Percentiles rank a stretch among this genome's conserved stretches.
These are phyloP conservation scores for Xylaria sp. DNA, from an alignment of 2,329 filamentous ascomycete genomes.

Conservation along the genomic window DNA sequence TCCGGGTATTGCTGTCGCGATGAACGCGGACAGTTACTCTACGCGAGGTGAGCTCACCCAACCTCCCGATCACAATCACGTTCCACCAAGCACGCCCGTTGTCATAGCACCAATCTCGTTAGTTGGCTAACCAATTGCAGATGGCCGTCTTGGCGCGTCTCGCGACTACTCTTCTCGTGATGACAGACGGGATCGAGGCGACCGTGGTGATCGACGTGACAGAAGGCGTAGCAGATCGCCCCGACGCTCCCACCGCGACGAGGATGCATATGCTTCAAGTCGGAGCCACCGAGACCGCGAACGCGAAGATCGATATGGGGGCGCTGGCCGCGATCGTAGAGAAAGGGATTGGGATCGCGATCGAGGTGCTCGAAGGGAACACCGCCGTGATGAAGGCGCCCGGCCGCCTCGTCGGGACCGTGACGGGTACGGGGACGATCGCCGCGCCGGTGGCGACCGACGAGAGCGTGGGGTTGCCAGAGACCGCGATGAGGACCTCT, in stretches of 20 bases:
- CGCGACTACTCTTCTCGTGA: slow-evolving; percentile 61
- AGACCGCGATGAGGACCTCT: slow-evolving; percentile 58
- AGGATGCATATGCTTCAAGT: slow-evolving; percentile 81
- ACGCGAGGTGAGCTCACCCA: slow-evolving; percentile 65
- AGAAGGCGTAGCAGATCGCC: slow-evolving; percentile 86
- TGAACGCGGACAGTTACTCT: slow-evolving; percentile 87
- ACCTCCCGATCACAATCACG: slow-evolving; percentile 36
- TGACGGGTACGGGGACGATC: slow-evolving; percentile 66
- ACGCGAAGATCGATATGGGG: slow-evolving; percentile 88
- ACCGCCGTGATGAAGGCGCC: slow-evolving; percentile 60
- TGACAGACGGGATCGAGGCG: slow-evolving; percentile 51
- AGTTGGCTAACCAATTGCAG: slow-evolving; percentile 37
- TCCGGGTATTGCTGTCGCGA: slow-evolving; percentile 47
- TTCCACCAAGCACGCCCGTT: slow-evolving; percentile 19
- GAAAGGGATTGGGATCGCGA: slow-evolving; percentile 60
- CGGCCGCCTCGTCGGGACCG: slow-evolving; percentile 63
- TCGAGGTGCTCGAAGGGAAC: slow-evolving; percentile 45
- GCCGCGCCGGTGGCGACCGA: slow-evolving; percentile 50
- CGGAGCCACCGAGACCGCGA: slow-evolving; percentile 91
- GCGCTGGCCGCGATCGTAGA: slow-evolving; percentile 50
- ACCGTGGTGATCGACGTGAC: slow-evolving; percentile 40
- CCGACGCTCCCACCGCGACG: slow-evolving; percentile 68
- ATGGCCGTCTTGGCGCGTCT: slow-evolving; percentile 57
- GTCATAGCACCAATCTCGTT: slow-evolving; percentile 27
- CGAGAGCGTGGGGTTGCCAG: slow-evolving; percentile 43